Evolutionary conservation across 768 basidiomycete genomes (phyloP).

Genomic region (Kwoniella dendrophila): DNA sequence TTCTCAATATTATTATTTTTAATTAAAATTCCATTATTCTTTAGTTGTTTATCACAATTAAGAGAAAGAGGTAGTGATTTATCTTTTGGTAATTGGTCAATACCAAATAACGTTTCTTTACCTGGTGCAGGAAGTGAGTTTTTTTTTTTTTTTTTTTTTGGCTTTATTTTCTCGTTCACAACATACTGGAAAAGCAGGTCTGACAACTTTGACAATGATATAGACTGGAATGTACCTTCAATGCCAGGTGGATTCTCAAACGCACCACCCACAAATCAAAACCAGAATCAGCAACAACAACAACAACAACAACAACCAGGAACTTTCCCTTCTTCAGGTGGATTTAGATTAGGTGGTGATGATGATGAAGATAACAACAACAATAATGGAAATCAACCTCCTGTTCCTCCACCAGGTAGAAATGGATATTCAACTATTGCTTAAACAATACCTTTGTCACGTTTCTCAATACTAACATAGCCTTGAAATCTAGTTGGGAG

Average conservation of each 20-base stretch:
- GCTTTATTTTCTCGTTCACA: too few relatives aligned
- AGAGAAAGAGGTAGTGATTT: conserved; percentile 38
- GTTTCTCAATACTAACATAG: too few relatives aligned
- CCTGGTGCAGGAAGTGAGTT: conserved; percentile 22
- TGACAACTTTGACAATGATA: background rate
- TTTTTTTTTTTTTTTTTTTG: background rate
- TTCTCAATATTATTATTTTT: conserved; percentile 28
- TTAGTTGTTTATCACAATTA: conserved; percentile 28
- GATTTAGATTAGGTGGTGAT: conserved; percentile 50
- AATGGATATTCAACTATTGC: conserved; percentile 47
- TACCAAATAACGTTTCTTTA: conserved; percentile 6
- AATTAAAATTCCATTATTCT: conserved; percentile 43
- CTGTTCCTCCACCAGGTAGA: conserved; percentile 38
- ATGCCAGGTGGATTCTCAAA: conserved; percentile 38
- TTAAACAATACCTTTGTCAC: conserved; percentile 4
- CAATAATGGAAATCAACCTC: conserved; percentile 30
- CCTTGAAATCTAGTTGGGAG: too few relatives aligned
- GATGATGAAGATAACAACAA: conserved; percentile 37
- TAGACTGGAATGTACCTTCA: conserved; percentile 39
- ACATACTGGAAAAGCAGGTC: background rate
- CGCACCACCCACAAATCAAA: conserved; percentile 1
- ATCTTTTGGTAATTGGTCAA: conserved; percentile 19
- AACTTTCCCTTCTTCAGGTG: conserved; percentile 44
- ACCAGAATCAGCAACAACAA: background rate
- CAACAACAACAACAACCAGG: conserved; percentile 19